Evolutionary conservation across 1,139 yeast species (phyloP).

Genomic region (Kodamaea plutei): DNA sequence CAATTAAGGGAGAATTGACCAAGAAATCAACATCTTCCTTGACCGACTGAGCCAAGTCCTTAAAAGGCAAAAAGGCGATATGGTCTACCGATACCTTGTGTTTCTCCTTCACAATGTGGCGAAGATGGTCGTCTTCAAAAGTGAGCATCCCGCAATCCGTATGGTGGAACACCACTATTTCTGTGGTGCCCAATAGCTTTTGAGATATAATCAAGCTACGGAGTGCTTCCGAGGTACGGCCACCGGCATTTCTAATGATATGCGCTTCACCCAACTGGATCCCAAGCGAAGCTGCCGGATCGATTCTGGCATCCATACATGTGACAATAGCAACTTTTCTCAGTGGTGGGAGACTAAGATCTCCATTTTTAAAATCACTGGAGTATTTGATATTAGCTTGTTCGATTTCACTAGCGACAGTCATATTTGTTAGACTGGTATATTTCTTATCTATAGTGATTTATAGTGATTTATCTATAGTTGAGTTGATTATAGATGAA

Average conservation of each 20-base stretch:
- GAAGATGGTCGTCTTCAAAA: slow-evolving; percentile 27
- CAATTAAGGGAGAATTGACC: slow-evolving; percentile 18
- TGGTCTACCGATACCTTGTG: slow-evolving; percentile 27
- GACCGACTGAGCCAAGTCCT: slow-evolving; percentile 30
- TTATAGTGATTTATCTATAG: too few species aligned
- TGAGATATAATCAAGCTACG: slow-evolving; percentile 38
- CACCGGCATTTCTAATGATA: slow-evolving; percentile 45
- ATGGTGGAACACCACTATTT: slow-evolving; percentile 38
- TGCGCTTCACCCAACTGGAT: slow-evolving; percentile 42
- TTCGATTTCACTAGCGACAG: slow-evolving; percentile 24
- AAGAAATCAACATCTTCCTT: slow-evolving; percentile 29
- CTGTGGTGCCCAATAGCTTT: slow-evolving; percentile 32
- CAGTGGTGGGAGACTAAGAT: slow-evolving; percentile 33
- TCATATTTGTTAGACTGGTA: slow-evolving; percentile 13
- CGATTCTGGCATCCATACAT: slow-evolving; percentile 46
- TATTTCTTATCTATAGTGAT: too few species aligned
- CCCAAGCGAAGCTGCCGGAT: slow-evolving; percentile 39
- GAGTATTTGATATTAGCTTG: slow-evolving; percentile 18
- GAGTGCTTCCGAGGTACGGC: slow-evolving; percentile 38
- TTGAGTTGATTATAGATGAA: too few species aligned
- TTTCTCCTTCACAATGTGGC: slow-evolving; percentile 23
- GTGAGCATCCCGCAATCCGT: slow-evolving; percentile 45
- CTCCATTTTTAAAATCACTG: slow-evolving; percentile 20
- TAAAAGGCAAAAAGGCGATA: slow-evolving; percentile 31
- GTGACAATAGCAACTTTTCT: slow-evolving; percentile 34